Percentiles rank a stretch among this genome's conserved stretches.
Conservation (phyloP, 73 alveolate species). For the Paramecium octaurelia region DNA sequence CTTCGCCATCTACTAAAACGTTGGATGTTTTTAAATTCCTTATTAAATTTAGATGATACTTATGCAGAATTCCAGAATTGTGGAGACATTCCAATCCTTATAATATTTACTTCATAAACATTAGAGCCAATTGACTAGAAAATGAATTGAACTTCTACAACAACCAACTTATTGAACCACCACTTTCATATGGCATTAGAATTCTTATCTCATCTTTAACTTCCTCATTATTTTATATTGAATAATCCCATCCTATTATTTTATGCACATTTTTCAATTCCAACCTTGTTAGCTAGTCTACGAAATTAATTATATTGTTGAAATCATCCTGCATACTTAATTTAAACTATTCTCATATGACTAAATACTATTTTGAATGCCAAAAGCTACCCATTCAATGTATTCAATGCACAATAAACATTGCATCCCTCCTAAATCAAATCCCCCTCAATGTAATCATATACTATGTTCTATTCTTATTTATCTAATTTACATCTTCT, state of each 20-base stretch:
- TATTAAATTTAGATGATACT: neutral
- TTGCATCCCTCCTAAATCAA: neutral
- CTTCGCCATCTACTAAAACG: conserved; percentile 36
- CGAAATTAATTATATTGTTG: neutral
- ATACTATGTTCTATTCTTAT: neutral
- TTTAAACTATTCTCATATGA: neutral
- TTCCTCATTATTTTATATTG: neutral
- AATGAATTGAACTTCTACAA: neutral
- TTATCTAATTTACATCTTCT: neutral
- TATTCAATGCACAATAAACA: neutral
- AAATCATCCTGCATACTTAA: neutral
- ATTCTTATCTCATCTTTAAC: neutral
- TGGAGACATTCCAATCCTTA: neutral
- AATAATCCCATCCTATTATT: neutral
- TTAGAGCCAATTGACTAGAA: neutral
- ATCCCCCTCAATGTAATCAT: neutral
- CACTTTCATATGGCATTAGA: neutral
- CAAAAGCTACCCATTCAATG: neutral
- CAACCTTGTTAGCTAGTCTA: neutral
- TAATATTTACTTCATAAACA: neutral
- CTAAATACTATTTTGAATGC: neutral
- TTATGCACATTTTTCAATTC: neutral
- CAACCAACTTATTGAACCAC: neutral
- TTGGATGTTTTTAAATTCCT: conserved; percentile 31
- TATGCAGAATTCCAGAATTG: neutral